Base-by-base conservation (phyloP, 2,329 filamentous ascomycete species). In the Botrytis byssoidea region DNA sequence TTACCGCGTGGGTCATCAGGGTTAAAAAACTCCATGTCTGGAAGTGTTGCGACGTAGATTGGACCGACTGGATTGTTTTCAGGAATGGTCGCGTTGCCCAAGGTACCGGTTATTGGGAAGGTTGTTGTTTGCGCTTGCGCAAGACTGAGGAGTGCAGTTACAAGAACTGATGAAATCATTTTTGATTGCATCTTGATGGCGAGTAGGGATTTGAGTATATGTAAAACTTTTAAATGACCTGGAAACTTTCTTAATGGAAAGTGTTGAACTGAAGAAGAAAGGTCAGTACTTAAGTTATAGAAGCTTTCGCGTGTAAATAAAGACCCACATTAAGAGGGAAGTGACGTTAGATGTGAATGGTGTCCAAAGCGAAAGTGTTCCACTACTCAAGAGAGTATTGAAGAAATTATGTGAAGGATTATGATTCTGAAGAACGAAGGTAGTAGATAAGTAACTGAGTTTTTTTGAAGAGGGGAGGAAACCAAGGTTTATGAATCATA, bases 21-120 rank as follows among this genome's bases (percentile, higher is more conserved):
- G 74, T 85, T 84, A 80, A 86, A 88, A 82, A 88, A 81, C 42
- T 75, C 64, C 29, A 63, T 77, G 0, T 72, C 69, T 25, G 89
- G 88, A 8, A 93, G 85, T 2, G 81, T 83, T 29, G 89, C 91
- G 71, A 85, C 82, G 82, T 89, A 92, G 46, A 83, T 80, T 42
- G 84, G 82, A 48, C 86, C 86, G 6, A 81, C 74, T 2, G 90
- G 87, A 83, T 93, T 93, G 82, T 87, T 83, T 25, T 79, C 82
- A 29, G 88, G 84, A 59, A 85, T 80, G 16, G 84, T 81, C 63
- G 90, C 89, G 77, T 89, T 84, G 70, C 83, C 84, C 25, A 85
- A 81, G 2, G 46, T 73, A 42, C 80, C 80, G 48, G 80, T 80
- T 42, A 78, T 70, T 60, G 76, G 78, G 6, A 44, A 72, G 20